Conservation (phyloP, 192 early-diverging fungal genomes). For the Coemansia asiatica region DNA sequence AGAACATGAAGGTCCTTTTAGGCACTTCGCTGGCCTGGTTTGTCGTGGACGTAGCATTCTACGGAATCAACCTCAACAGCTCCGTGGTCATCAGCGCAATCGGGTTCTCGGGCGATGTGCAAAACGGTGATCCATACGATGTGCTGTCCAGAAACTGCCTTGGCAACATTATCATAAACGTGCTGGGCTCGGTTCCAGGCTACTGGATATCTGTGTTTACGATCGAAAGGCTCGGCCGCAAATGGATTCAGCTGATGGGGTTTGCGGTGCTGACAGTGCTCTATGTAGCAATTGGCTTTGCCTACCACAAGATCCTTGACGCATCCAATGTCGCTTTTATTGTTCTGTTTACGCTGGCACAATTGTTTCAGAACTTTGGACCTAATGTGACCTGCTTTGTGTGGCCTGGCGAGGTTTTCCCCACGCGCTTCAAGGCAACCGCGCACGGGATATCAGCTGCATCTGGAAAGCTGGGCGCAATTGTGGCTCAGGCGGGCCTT, state of each 20-base stretch:
- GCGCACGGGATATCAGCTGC: slow-evolving; percentile 75
- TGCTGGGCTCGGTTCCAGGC: slow-evolving; percentile 84
- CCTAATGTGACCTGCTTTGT: slow-evolving; percentile 87
- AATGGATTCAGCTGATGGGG: slow-evolving; percentile 82
- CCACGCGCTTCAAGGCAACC: slow-evolving; percentile 73
- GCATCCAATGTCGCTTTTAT: slow-evolving; percentile 57
- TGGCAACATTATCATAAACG: slow-evolving; percentile 84
- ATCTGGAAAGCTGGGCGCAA: slow-evolving; percentile 69
- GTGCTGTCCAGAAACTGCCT: slow-evolving; percentile 63
- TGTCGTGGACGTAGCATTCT: slow-evolving; percentile 70
- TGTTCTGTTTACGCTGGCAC: slow-evolving; percentile 59
- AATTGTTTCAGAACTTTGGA: slow-evolving; percentile 87
- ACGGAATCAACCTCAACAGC: slow-evolving; percentile 74
- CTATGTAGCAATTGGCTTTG: slow-evolving; percentile 68
- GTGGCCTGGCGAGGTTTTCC: slow-evolving; percentile 73
- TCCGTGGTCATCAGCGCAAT: slow-evolving; percentile 65
- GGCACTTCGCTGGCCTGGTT: slow-evolving; percentile 70
- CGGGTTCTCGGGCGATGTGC: slow-evolving; percentile 48
- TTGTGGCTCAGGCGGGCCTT: slow-evolving; percentile 68
- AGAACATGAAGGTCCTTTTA: slow-evolving; percentile 71
- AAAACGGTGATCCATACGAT: slow-evolving; percentile 18
- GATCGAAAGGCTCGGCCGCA: slow-evolving; percentile 83
- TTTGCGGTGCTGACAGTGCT: slow-evolving; percentile 72
- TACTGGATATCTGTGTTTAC: slow-evolving; percentile 88
- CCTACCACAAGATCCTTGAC: slow-evolving; percentile 59